Evolutionary conservation across 257 asterid species (phyloP), one percentile per base, ranked within the genome.

Genomic region (Solanum bukasovii): DNA sequence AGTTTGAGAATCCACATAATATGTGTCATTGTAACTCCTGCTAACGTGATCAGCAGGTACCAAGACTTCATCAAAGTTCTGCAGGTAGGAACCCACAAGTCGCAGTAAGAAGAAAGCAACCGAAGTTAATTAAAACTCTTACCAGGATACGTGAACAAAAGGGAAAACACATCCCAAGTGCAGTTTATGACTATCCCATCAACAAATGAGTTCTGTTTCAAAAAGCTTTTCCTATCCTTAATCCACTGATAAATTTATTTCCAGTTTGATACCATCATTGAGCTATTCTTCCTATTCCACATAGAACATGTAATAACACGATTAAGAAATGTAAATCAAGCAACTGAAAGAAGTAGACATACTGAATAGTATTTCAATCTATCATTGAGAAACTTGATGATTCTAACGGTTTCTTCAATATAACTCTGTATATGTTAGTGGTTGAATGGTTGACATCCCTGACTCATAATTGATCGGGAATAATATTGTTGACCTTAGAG

Each of bases 41-140:
- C 94, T 92, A 75, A 93, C 90, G 72, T 93, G 99, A 93, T 96
- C 98, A 92, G 98, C 93, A 88, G 99, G 98, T 89, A 96, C 98
- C 94, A 96, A 90, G 56, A 96, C 98, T 90, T 96, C 99, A 91
- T 96, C 98, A 91, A 96, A 96, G 93, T 96, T 96, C 98, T 96
- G 98, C 91, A 92, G 87, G 88, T 84, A 89, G 84, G 87, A 35
- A 3, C 14, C 70, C 70, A 46, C 20, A 49, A 49, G 7, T 49
- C 5, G 29, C 4, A 29, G 29, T 79, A 79, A 79, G 85, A 79
- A 79, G 6, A 79, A 79, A 16, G 40, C 37, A 79, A 44, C 65
- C 65, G 12, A 79, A 79, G 27, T 9, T 29, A 49, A 18, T 29
- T 13, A 77, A 29, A 49, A 11, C 61, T 27, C 67, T 9, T 14